A percentile compares a stretch with the other conserved stretches of the same genome.
Conservation (phyloP, 106 monocot species). For the Dactylorhiza incarnata region DNA sequence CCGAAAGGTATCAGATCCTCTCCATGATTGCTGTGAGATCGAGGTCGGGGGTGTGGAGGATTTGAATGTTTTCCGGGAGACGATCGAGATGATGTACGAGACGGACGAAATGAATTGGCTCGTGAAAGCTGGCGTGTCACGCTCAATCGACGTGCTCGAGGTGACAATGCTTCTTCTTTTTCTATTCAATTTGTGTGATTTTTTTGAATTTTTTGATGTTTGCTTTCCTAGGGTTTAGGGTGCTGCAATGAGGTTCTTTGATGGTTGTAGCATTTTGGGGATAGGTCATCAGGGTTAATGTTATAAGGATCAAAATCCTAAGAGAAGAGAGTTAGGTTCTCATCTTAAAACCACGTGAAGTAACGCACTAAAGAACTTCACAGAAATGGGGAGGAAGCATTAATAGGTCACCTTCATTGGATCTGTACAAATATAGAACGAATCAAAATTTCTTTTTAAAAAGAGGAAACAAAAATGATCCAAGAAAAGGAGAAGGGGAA, state of each 20-base stretch:
- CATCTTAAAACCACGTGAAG: too few relatives aligned
- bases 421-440: too few relatives aligned
- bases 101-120: slow-evolving; percentile 38
- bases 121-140: slow-evolving; percentile 48
- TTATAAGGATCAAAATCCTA: background rate
- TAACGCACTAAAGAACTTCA: too few relatives aligned
- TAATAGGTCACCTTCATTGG: too few relatives aligned
- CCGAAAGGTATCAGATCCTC: slow-evolving; percentile 13
- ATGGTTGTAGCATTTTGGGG: too few relatives aligned
- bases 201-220: background rate
- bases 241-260: background rate
- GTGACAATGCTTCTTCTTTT: slow-evolving; percentile 22
- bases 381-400: too few relatives aligned
- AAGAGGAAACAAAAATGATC: too few relatives aligned
- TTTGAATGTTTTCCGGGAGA: slow-evolving; percentile 57
- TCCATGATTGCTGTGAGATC: slow-evolving; percentile 31
- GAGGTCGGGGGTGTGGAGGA: slow-evolving; percentile 60
- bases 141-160: slow-evolving; percentile 71
- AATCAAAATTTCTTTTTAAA: too few relatives aligned
- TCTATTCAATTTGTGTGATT: background rate
- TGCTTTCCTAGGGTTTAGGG: background rate
- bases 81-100: slow-evolving; percentile 78
- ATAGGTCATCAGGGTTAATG: too few relatives aligned
- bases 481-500: too few relatives aligned
- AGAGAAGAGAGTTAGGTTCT: background rate